Percentiles rank a stretch among this genome's conserved stretches.
phyloP scores from a whole-genome alignment of 306 rosid genomes.

The Lupinus albus region DNA sequence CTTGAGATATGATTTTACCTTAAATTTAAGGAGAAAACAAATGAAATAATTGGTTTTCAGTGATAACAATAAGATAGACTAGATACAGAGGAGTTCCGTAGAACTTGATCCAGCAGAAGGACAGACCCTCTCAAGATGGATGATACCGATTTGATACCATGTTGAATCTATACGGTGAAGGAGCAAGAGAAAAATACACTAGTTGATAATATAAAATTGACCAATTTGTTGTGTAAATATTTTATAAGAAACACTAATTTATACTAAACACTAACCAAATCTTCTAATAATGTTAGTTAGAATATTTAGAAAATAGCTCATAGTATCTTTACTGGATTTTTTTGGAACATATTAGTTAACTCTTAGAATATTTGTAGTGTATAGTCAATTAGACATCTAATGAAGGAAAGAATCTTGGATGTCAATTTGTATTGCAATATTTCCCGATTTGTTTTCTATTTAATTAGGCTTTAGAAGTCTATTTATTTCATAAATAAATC shows the following conservation, averaged over 20 bases:
- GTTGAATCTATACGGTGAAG: not conserved
- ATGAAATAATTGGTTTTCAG: not conserved
- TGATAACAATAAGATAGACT: not conserved
- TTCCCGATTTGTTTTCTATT: not conserved
- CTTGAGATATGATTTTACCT: not conserved
- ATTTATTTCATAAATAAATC: too few relatives aligned
- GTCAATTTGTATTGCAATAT: too few relatives aligned
- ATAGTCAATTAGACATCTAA: not conserved
- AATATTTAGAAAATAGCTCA: too few relatives aligned
- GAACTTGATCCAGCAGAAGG: too few relatives aligned
- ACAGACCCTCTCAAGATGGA: too few relatives aligned
- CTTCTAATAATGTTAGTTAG: too few relatives aligned
- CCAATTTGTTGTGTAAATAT: too few relatives aligned
- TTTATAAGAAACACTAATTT: too few relatives aligned
- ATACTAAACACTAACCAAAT: too few relatives aligned
- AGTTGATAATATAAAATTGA: not conserved
- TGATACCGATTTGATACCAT: too few relatives aligned
- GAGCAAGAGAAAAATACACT: not conserved
- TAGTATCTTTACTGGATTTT: too few relatives aligned
- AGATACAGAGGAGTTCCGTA: not conserved
- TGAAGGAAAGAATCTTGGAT: not conserved
- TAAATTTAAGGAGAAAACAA: not conserved
- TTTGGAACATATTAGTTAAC: too few relatives aligned
- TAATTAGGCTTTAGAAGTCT: not conserved
- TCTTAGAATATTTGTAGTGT: not conserved